Conservation (phyloP, 1,139 yeast genomes). For the Blastobotrys proliferans region DNA sequence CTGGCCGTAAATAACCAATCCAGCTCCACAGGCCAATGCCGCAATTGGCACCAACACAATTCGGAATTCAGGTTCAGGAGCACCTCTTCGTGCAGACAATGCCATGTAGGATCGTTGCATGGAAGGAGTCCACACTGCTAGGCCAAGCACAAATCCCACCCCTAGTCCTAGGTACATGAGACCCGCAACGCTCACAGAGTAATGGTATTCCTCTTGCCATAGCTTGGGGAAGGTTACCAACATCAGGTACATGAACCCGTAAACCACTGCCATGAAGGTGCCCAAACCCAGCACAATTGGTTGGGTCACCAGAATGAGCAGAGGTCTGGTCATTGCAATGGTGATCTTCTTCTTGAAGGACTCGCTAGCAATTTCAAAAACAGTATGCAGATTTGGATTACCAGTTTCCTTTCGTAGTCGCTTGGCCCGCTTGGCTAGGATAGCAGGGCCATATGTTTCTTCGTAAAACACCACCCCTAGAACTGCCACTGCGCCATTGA, state of each 20-base stretch:
- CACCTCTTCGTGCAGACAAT: slow-evolving; percentile 44
- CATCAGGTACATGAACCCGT: slow-evolving; percentile 60
- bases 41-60: slow-evolving; percentile 43
- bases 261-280: slow-evolving; percentile 57
- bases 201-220: slow-evolving; percentile 47
- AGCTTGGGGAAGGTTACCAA: slow-evolving; percentile 56
- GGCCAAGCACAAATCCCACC: slow-evolving; percentile 47
- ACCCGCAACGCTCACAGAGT: slow-evolving; percentile 48
- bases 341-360: slow-evolving; percentile 23
- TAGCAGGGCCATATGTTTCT: slow-evolving; percentile 59
- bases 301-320: slow-evolving; percentile 48
- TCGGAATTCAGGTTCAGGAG: slow-evolving; percentile 53
- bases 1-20: slow-evolving; percentile 64
- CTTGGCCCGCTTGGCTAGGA: slow-evolving; percentile 47
- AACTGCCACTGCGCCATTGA: slow-evolving; percentile 47
- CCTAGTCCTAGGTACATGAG: slow-evolving; percentile 55
- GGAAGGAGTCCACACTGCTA: slow-evolving; percentile 42
- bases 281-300: slow-evolving; percentile 64
- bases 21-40: slow-evolving; percentile 48
- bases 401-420: slow-evolving; percentile 49
- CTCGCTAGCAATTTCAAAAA: slow-evolving; percentile 45
- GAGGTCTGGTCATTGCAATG: slow-evolving; percentile 47
- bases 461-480: slow-evolving; percentile 43
- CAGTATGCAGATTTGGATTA: slow-evolving; percentile 52
- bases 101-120: slow-evolving; percentile 40